Base-by-base conservation (phyloP, 2,329 filamentous ascomycete genomes). In the Colletotrichum tabaci region DNA sequence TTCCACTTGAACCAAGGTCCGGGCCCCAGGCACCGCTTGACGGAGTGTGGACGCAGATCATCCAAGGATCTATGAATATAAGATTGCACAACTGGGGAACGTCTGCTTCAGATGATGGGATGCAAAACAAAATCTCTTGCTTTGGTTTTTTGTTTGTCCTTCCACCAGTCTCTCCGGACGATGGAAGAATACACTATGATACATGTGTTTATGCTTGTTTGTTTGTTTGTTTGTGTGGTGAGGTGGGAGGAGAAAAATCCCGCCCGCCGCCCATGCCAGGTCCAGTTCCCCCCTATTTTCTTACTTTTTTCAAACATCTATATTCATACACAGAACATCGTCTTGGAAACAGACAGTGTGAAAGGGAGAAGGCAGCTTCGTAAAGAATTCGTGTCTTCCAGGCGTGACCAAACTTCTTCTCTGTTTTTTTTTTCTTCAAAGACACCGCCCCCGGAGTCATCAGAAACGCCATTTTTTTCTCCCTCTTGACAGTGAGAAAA, bases 321-420 rank as follows among this genome's bases (percentile, higher is more conserved):
- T 62, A 62, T 42, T 42, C 26, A 42, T 52, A 62, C 46, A 62
- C 15, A 21, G 21, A 49, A 49, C 46, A 40, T 61, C n/a, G 46
- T 61, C 35, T 38, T 38, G 35, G 2, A 38, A 38, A 38, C 35
- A 38, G 8, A 10, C 12, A 10, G 9, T 38, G 35, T 10, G 9
- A 38, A 38, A 38, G 35, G 10, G 35, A 38, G 8, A 38, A 38
- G 35, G 35, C 35, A 38, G 35, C 0, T 9, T 38, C 8, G 35
- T 38, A 0, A 3, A 38, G 35, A 38, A 35, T 10, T 38, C 8
- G 35, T 38, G 35, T 10, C 35, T 8, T 1, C 35, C 9, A 38
- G 35, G 35, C 9, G 35, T 8, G 35, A 10, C 35, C 35, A 9
- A 38, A 38, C 35, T 3, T 38, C 8, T 38, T 2, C 8, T 38